These are phyloP conservation scores for Trichaptum fuscoviolaceum DNA, from an alignment of 768 basidiomycete species.

Conservation along the genomic window DNA sequence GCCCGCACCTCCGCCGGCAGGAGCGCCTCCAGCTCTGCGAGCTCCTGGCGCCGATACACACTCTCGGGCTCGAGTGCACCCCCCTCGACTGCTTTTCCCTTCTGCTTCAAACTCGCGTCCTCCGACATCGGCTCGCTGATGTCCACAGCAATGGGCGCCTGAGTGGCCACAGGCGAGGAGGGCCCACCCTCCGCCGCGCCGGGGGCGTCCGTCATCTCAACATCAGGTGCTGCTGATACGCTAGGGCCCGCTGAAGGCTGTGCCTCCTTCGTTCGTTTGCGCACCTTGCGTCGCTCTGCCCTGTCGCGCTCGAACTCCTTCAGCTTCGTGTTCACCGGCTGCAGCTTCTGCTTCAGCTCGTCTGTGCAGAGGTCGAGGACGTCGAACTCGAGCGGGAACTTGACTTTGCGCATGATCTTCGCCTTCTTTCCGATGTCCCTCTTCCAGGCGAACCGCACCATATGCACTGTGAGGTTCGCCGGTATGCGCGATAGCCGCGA, in stretches of 20 bases:
- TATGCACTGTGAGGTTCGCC: constrained; percentile 80
- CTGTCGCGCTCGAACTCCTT: constrained; percentile 84
- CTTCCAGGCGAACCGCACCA: constrained; percentile 96
- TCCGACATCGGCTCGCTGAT: constrained; percentile 15
- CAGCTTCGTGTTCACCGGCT: constrained; percentile 64
- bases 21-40: constrained; percentile 55
- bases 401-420: constrained; percentile 97
- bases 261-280: constrained; percentile 61
- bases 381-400: constrained; percentile 87
- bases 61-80: constrained; percentile 62
- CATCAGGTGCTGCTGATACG: constrained; percentile 34
- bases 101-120: constrained; percentile 23
- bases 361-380: constrained; percentile 77
- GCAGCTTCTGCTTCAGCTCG: constrained; percentile 66
- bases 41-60: constrained; percentile 59
- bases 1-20: constrained; percentile 56
- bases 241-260: constrained; percentile 23
- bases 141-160: constrained; percentile 4
- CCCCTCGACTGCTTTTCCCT: constrained; percentile 22
- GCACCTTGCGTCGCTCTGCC: constrained; percentile 72
- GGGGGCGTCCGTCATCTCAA: constrained; percentile 42
- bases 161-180: neutral
- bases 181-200: constrained; percentile 17
- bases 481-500: constrained; percentile 83
- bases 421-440: constrained; percentile 87